Evolutionary conservation across 192 early-diverging fungal genomes (phyloP).

Genomic region (Mortierella antarctica): DNA sequence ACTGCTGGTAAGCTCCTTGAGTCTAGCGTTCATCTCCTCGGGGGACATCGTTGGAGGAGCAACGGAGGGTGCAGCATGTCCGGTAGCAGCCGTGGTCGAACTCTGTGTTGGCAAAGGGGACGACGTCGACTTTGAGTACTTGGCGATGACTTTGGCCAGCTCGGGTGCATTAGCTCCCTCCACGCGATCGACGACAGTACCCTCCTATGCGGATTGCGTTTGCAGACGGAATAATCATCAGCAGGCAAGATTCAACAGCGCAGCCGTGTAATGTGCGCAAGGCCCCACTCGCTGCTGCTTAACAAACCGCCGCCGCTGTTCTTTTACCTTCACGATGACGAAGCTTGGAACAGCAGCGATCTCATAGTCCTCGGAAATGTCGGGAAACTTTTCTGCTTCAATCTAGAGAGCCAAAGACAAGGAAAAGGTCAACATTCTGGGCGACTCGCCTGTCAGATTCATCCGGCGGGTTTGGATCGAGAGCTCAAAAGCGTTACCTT

Average conservation of each 20-base stretch:
- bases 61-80: slow-evolving; percentile 44
- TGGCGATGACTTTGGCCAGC: slow-evolving; percentile 76
- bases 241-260: too few relatives aligned
- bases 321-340: slow-evolving; percentile 77
- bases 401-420: slow-evolving; percentile 53
- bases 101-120: slow-evolving; percentile 14
- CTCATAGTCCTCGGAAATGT: slow-evolving; percentile 89
- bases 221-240: too few relatives aligned
- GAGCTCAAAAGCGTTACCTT: slow-evolving; percentile 57
- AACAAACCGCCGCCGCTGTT: not conserved
- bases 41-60: slow-evolving; percentile 43
- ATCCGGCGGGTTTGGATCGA: too few relatives aligned
- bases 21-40: slow-evolving; percentile 72
- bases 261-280: too few relatives aligned
- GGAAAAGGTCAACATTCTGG: not conserved
- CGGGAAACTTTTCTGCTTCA: slow-evolving; percentile 92
- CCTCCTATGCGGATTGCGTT: slow-evolving; percentile 53
- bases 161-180: slow-evolving; percentile 91
- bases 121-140: slow-evolving; percentile 57
- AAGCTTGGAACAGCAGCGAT: slow-evolving; percentile 94
- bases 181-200: slow-evolving; percentile 77
- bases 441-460: too few relatives aligned
- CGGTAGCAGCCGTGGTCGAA: slow-evolving; percentile 33
- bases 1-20: slow-evolving; percentile 75
- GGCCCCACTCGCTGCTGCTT: not conserved